phyloP scores from a whole-genome alignment of 345 rosid genomes.

The Salix koriyanagi region DNA sequence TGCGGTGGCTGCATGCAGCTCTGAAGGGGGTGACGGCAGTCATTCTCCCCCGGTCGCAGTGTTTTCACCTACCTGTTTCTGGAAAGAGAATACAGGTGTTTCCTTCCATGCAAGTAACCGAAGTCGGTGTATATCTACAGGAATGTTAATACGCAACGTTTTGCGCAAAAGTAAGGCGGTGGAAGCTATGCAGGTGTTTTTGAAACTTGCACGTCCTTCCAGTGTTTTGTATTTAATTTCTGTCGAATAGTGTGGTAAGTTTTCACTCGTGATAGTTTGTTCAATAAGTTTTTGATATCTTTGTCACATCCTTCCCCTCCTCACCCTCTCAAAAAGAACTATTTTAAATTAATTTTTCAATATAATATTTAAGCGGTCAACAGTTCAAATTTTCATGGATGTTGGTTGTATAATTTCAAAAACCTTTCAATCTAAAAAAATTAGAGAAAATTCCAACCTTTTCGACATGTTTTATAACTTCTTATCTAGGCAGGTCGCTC shows the following conservation, averaged over 20 bases:
- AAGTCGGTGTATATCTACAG: neutral
- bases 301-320: too few relatives aligned
- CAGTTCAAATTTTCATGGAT: too few relatives aligned
- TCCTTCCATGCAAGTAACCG: neutral
- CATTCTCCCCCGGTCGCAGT: neutral
- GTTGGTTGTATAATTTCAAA: too few relatives aligned
- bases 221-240: too few relatives aligned
- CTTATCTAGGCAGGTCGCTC: slow-evolving; percentile 42
- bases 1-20: neutral
- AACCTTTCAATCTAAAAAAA: too few relatives aligned
- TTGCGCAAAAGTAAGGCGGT: neutral
- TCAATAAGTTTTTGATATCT: too few relatives aligned
- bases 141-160: neutral
- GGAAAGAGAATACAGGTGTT: neutral
- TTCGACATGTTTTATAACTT: neutral
- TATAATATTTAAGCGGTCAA: too few relatives aligned
- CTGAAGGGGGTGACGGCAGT: neutral
- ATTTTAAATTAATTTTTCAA: too few relatives aligned
- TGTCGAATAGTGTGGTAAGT: too few relatives aligned
- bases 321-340: too few relatives aligned
- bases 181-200: neutral
- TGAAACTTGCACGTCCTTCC: neutral
- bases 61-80: neutral
- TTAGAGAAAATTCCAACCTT: neutral
- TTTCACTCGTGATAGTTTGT: too few relatives aligned